Evolutionary conservation across 176 grass and related monocot species (phyloP).

Genomic region (Melocanna baccifera): DNA sequence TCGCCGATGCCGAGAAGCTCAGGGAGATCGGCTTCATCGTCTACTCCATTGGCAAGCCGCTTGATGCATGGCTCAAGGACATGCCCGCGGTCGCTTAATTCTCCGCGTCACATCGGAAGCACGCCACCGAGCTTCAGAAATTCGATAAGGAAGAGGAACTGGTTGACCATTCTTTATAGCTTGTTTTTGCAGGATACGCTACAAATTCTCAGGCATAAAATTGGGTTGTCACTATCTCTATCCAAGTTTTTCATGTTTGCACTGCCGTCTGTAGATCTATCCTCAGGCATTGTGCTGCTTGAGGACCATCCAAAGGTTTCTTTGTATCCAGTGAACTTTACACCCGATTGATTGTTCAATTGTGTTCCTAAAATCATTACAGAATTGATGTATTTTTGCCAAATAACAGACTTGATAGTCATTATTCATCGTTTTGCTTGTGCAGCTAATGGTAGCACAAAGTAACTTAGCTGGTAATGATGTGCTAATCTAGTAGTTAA

Average conservation of each 20-base stretch:
- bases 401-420: background rate
- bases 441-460: background rate
- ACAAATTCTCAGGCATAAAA: slow-evolving; percentile 42
- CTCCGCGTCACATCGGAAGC: background rate
- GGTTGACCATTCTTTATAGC: slow-evolving; percentile 79
- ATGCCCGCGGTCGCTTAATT: slow-evolving; percentile 74
- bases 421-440: background rate
- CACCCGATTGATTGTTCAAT: slow-evolving; percentile 41
- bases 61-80: slow-evolving; percentile 85
- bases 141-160: slow-evolving; percentile 22
- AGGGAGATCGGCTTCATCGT: slow-evolving; percentile 93
- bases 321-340: slow-evolving; percentile 42
- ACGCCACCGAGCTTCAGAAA: background rate
- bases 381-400: slow-evolving; percentile 21
- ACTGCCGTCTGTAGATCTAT: slow-evolving; percentile 36
- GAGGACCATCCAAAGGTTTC: slow-evolving; percentile 26
- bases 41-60: slow-evolving; percentile 87
- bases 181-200: slow-evolving; percentile 46
- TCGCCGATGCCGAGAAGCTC: slow-evolving; percentile 67
- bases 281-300: slow-evolving; percentile 6
- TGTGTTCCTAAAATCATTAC: slow-evolving; percentile 37
- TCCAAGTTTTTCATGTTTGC: slow-evolving; percentile 32
- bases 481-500: background rate
- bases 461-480: background rate
- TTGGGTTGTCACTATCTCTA: slow-evolving; percentile 22